These are phyloP conservation scores for Berkeleyomyces rouxiae DNA, from an alignment of 2,329 filamentous ascomycete genomes.

Conservation along the genomic window DNA sequence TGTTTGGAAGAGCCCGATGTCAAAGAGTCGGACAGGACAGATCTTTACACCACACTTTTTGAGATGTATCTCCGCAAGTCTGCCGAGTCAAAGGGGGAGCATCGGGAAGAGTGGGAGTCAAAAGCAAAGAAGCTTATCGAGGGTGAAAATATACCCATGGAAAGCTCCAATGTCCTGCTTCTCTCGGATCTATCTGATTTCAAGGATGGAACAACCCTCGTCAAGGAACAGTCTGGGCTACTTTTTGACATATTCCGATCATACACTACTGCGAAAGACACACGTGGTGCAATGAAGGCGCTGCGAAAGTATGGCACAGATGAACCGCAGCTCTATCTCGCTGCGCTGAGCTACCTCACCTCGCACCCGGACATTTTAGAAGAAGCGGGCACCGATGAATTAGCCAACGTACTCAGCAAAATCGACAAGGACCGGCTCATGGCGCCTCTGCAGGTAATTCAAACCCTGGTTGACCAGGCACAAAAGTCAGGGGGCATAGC, in stretches of 20 bases:
- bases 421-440: conserved; percentile 86
- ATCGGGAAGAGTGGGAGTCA: conserved; percentile 68
- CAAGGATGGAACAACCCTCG: conserved; percentile 73
- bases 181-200: conserved; percentile 87
- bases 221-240: conserved; percentile 84
- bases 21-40: conserved; percentile 58
- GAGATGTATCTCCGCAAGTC: conserved; percentile 96
- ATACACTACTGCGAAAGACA: conserved; percentile 85
- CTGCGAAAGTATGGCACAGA: conserved; percentile 80
- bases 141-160: conserved; percentile 65
- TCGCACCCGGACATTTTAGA: conserved; percentile 66
- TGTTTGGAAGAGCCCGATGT: conserved; percentile 57
- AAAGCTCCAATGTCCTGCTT: conserved; percentile 84
- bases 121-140: conserved; percentile 85
- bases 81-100: conserved; percentile 50
- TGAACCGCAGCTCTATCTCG: conserved; percentile 82
- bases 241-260: conserved; percentile 93
- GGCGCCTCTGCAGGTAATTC: conserved; percentile 91
- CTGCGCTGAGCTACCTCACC: conserved; percentile 83
- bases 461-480: conserved; percentile 55
- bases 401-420: conserved; percentile 61
- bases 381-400: conserved; percentile 69
- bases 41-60: conserved; percentile 87
- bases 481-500: conserved; percentile 45
- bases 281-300: conserved; percentile 73